Conservation (phyloP, 169 alveolate genomes). For the Babesia bovis region DNA sequence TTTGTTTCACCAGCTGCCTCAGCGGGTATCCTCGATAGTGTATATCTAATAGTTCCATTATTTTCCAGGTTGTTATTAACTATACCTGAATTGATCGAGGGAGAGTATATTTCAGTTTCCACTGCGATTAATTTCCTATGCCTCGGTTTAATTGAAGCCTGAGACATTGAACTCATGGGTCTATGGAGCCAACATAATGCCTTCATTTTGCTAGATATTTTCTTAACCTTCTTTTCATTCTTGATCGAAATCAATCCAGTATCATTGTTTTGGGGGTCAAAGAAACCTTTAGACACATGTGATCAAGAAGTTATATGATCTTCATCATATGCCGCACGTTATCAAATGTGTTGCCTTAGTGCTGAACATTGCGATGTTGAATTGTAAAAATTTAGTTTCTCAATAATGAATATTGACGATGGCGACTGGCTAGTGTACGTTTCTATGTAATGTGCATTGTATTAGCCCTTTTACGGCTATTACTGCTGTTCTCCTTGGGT, state of each 20-base stretch:
- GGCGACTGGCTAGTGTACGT: not conserved
- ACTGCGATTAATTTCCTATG: slow-evolving; percentile 35
- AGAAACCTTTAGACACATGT: not conserved
- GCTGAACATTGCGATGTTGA: not conserved
- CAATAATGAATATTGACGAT: not conserved
- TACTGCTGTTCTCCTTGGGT: slow-evolving; percentile 8
- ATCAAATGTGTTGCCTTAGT: not conserved
- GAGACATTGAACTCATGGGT: slow-evolving; percentile 8
- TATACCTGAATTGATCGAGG: slow-evolving; percentile 30
- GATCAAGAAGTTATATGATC: not conserved
- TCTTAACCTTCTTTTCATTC: not conserved
- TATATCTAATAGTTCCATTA: slow-evolving; percentile 7
- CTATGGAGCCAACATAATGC: not conserved
- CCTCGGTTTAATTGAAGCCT: slow-evolving; percentile 19
- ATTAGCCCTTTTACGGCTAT: not conserved
- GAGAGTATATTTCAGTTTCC: slow-evolving; percentile 60
- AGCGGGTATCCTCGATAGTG: slow-evolving; percentile 52
- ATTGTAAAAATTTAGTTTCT: not conserved
- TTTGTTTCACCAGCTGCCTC: slow-evolving; percentile 9
- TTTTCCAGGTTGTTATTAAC: not conserved
- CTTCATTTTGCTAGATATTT: slow-evolving; percentile 9
- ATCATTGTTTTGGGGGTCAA: not conserved
- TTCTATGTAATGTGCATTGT: slow-evolving; percentile 21
- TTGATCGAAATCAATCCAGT: too few relatives aligned
- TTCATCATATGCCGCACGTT: not conserved